Evolutionary conservation across 192 early-diverging fungal genomes (phyloP).

Genomic region (Linnemannia exigua): DNA sequence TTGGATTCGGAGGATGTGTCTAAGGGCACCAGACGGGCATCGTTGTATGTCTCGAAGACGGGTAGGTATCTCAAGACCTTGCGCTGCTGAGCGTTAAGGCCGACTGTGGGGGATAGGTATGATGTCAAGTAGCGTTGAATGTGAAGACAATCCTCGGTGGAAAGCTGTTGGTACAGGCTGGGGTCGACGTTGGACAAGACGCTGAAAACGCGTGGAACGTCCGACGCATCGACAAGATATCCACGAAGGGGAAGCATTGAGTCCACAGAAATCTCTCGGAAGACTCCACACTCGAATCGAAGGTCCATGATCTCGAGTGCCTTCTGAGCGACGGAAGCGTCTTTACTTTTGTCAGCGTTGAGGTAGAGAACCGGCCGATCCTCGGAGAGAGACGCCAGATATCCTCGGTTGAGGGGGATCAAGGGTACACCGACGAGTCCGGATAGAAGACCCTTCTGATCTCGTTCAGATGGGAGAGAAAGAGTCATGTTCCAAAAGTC

Average conservation of each 20-base stretch:
- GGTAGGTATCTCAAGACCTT: constrained; percentile 3
- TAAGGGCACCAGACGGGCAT: background rate
- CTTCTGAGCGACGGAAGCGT: background rate
- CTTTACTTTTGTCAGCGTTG: background rate
- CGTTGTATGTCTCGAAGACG: constrained; percentile 7
- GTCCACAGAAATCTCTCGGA: background rate
- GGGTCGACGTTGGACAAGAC: background rate
- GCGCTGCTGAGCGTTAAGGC: background rate
- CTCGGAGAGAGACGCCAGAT: constrained; percentile 10
- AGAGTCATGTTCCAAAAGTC: constrained; percentile 23
- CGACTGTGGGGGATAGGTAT: background rate
- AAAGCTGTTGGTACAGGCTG: background rate
- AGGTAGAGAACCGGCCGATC: background rate
- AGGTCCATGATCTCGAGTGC: background rate
- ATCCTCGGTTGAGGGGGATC: background rate
- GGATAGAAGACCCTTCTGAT: background rate
- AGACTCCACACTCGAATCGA: constrained; percentile 3
- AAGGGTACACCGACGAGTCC: constrained; percentile 1
- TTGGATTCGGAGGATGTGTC: background rate
- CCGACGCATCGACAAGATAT: constrained; percentile 21
- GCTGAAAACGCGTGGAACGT: background rate
- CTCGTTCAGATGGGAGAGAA: background rate
- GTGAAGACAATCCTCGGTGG: background rate
- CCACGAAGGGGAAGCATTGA: background rate
- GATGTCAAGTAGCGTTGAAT: background rate